phyloP scores from a whole-genome alignment of 441 rosid genomes.

The Syzygium malaccense region DNA sequence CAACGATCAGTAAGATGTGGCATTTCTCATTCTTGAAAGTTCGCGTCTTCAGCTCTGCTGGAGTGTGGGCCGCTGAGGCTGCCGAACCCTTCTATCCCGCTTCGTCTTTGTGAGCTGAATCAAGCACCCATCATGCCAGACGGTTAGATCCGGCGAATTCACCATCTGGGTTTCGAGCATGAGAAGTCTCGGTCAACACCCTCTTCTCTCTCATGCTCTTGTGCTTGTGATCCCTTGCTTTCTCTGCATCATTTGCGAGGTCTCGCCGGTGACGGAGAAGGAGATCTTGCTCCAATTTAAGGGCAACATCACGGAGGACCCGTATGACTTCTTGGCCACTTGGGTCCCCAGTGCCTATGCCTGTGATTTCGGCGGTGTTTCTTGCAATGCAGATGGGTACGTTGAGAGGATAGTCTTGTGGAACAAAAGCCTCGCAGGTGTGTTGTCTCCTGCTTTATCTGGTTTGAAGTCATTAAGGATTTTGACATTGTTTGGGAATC shows the following conservation, averaged over 20 bases:
- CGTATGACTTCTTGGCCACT: slow-evolving; percentile 51
- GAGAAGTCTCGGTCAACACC: slow-evolving; percentile 34
- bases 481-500: slow-evolving; percentile 82
- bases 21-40: neutral
- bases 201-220: slow-evolving; percentile 35
- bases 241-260: slow-evolving; percentile 8
- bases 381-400: slow-evolving; percentile 60
- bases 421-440: slow-evolving; percentile 75
- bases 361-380: slow-evolving; percentile 68
- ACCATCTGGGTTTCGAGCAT: slow-evolving; percentile 42
- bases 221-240: slow-evolving; percentile 26
- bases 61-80: neutral
- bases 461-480: slow-evolving; percentile 65
- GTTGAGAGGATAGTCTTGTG: slow-evolving; percentile 85
- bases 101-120: slow-evolving; percentile 23
- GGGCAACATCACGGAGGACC: slow-evolving; percentile 60
- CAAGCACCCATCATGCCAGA: slow-evolving; percentile 52
- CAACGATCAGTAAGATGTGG: neutral
- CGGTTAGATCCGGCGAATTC: slow-evolving; percentile 37
- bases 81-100: neutral
- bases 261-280: slow-evolving; percentile 50
- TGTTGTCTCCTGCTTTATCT: slow-evolving; percentile 57
- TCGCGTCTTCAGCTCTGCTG: slow-evolving; percentile 17
- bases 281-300: slow-evolving; percentile 84
- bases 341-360: slow-evolving; percentile 58